Evolutionary conservation across 768 basidiomycete species (phyloP), one percentile per base, ranked within the genome.

Genomic region (Suillus hirtellus): DNA sequence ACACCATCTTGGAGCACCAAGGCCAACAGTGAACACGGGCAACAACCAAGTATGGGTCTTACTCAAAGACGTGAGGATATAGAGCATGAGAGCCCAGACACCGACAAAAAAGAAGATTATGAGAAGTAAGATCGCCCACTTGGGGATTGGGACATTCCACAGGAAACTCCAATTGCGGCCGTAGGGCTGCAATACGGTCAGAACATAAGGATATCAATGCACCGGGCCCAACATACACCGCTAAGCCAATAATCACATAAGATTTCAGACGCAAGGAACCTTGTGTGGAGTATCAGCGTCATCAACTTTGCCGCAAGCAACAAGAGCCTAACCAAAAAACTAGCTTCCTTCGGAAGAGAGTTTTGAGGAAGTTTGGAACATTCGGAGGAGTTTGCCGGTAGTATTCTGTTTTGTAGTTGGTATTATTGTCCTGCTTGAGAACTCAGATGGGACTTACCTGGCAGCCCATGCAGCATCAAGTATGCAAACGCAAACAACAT

Each of bases 11-110:
- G 95, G 95, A 35, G 93, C 93, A 49, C 95, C 95, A 60, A 97
- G 84, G 71, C 95, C 95, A 56, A 97, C 94, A 8, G 95, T 95
- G 71, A 97, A 97, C 9, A 97, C 93, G 54, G 95, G 93, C 46
- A 97, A 79, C 21, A 97, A 79, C 95, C 95, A 97, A 14, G 95
- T 97, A 72, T 97, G 95, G 10, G 92, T 92, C 76, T 96, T 96
- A 71, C 90, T 92, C 78, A 95, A 89, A 71, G 89, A 83, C 9
- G 89, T 96, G 70, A 97, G 81, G 61, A 95, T 77, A 60, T 82
- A 71, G 71, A 97, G 78, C 80, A 92, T 80, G 3, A 83, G 68
- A 9, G 83, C 92, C 95, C 95, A 97, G 49, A 97, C 85, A 61
- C 86, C 87, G 64, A 97, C 76, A 77, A 97, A 97, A 86, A 97